Evolutionary conservation across 2,329 filamentous ascomycete genomes (phyloP), one percentile per base, ranked within the genome.

Genomic region (Raffaelea albimanens): DNA sequence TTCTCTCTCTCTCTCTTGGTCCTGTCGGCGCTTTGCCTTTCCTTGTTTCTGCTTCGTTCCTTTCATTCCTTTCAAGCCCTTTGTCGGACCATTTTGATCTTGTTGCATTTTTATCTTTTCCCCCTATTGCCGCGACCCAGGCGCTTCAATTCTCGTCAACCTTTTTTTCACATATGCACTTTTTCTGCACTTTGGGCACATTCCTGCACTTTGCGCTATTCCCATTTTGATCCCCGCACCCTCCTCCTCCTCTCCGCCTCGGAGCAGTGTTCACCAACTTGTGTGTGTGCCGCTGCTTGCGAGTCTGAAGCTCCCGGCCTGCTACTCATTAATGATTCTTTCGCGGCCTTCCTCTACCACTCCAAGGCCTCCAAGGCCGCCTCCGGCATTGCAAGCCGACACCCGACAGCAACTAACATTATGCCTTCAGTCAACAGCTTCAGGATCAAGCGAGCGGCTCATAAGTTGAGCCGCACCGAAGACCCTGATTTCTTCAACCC

Each of bases 361-460:
- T 18, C n/a, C 19, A 11, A 31, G 23, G 44, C 7, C 36, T 45
- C 13, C 19, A 2, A 18, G 36, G 21, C 44, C 36, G 19, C 8
- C 20, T 38, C 9, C n/a, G 7, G 20, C 8, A 2, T 19, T 40
- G 34, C 18, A n/a, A 14, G 18, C 34, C 31, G 23, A 29, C 43
- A 44, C 14, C 20, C 38, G 40, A 29, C 16, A 22, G 25, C 13
- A 14, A 42, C 53, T 53, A 51, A 55, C 48, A 54, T 55, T 50
- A 9, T 38, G 21, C 13, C 23, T n/a, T 41, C 59, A 74, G 71
- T 72, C 63, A 74, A 75, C 53, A 59, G 64, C 39, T 69, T 64
- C 55, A 62, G 60, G 45, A 65, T 69, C 52, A 74, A 68, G 62
- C 64, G 66, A 50, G 59, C 63, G 49, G 72, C 72, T 50, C 67